Evolutionary conservation across 257 asterid genomes (phyloP), one percentile per base, ranked within the genome.

Genomic region (Solanum pimpinellifolium): DNA sequence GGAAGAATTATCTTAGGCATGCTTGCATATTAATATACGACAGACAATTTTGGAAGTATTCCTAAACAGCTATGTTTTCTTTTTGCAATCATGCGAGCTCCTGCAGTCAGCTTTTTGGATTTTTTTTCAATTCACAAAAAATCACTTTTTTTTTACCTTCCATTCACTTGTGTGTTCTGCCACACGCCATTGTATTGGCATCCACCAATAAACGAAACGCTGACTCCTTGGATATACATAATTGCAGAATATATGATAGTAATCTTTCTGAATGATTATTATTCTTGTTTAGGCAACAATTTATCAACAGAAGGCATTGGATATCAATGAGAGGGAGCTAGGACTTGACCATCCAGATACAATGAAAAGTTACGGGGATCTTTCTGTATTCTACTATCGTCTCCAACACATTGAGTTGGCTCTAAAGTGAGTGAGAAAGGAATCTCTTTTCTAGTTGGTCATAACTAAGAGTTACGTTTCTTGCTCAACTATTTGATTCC

Each of bases 321-420:
- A 96, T 90, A 96, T 97, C 89, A 97, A 97, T 83, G 99, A 97
- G 93, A 94, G 99, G 91, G 99, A 96, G 92, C 94, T 97, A 84
- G 99, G 99, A 84, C 99, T 97, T 89, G 99, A 97, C 91, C 99
- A 97, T 92, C 99, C 99, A 25, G 99, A 97, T 89, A 97, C 99
- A 14, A 97, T 97, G 99, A 97, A 97, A 93, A 96, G 99, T 90
- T 97, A 97, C 82, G 99, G 99, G 87, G 99, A 97, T 94, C 95
- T 97, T 74, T 96, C 99, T 6, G 99, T 97, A 89, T 97, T 97
- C 83, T 97, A 96, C 90, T 97, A 97, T 85, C 99, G 99, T 86
- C 99, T 97, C 90, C 99, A 97, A 87, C 98, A 97, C 90, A 97
- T 96, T 87, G 98, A 97, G 87, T 93, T 97, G 92, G 98, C 99